Percentiles rank a stretch among this genome's conserved stretches.
phyloP scores from a whole-genome alignment of 225 moss, liverwort and hornwort species.

The Marchantia paleacea region DNA sequence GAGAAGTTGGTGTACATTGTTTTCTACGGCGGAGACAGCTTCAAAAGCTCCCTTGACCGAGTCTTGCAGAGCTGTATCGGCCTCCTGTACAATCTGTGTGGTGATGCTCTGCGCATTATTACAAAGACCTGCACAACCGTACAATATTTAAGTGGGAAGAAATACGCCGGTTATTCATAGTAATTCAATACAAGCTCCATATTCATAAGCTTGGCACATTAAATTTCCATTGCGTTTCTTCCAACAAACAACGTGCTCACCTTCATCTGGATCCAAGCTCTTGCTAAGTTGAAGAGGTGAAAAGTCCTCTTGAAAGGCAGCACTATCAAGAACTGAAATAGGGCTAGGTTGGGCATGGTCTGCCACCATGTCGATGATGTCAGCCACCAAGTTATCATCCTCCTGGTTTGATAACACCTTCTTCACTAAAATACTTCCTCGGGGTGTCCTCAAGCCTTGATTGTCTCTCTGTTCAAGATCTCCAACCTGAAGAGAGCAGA shows the following conservation, averaged over 20 bases:
- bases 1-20: conserved; percentile 30
- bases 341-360: conserved; percentile 53
- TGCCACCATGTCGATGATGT: conserved; percentile 34
- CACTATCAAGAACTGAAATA: conserved; percentile 55
- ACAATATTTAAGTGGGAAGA: neutral
- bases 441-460: conserved; percentile 43
- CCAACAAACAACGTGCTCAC: conserved; percentile 9
- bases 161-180: neutral
- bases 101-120: conserved; percentile 8
- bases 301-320: conserved; percentile 48
- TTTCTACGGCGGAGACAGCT: conserved; percentile 6
- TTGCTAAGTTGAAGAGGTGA: conserved; percentile 42
- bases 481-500: neutral
- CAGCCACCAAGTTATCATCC: conserved; percentile 35
- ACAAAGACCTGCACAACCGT: conserved; percentile 19
- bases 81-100: conserved; percentile 14
- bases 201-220: neutral
- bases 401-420: conserved; percentile 36
- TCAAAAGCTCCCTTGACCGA: neutral
- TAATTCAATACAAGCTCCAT: neutral
- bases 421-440: conserved; percentile 37
- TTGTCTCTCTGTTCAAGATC: conserved; percentile 42
- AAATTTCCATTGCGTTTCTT: neutral
- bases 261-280: conserved; percentile 32
- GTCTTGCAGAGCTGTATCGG: conserved; percentile 39